Evolutionary conservation across 2,329 filamentous ascomycete genomes (phyloP), one percentile per base, ranked within the genome.

Genomic region (Penicillium aurantiogriseum): DNA sequence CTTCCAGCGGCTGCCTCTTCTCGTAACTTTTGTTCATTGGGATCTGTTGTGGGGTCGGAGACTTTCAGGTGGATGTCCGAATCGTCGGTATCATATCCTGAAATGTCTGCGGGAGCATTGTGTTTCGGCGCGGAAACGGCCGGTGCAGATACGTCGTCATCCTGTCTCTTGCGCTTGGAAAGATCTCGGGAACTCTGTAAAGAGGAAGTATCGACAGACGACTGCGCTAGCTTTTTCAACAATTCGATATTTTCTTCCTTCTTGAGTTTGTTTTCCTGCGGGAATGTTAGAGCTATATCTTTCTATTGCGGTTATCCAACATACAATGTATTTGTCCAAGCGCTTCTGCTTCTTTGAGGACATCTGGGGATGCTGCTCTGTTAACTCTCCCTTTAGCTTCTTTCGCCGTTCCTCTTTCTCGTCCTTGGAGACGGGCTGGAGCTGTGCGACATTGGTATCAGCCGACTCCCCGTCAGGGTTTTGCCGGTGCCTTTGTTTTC

Each of bases 241-340:
- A 99, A 79, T 56, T 87, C 89, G 29, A 90, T 81, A 68, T 91
- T 96, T 74, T 97, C 93, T 71, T 99, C 94, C 74, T 96, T 97
- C 74, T 88, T 90, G 45, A 99, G 80, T 81, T 99, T 99, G 57
- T 84, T 94, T 68, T 97, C 92, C 82, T 84, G 67, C 31, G 42
- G 42, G 19, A 21, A n/a, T 40, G 59, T 69, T 58, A 72, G 62
- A 58, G 40, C 45, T 33, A 31, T 45, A 43, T 25, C 4, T 54
- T 25, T 48, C 17, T n/a, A 19, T 33, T 39, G 27, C 7, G 25
- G 42, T 36, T 7, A 8, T 13, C 7, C 54, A 72, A 72, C 78
- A 35, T 71, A 83, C 82, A 72, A 89, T 86, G 63, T 88, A 89
- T 69, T 88, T 88, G 64, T 88, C 85, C 61, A 89, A 69, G 53